Evolutionary conservation across 345 rosid species (phyloP), one percentile per base, ranked within the genome.

Genomic region (Turnera subulata): DNA sequence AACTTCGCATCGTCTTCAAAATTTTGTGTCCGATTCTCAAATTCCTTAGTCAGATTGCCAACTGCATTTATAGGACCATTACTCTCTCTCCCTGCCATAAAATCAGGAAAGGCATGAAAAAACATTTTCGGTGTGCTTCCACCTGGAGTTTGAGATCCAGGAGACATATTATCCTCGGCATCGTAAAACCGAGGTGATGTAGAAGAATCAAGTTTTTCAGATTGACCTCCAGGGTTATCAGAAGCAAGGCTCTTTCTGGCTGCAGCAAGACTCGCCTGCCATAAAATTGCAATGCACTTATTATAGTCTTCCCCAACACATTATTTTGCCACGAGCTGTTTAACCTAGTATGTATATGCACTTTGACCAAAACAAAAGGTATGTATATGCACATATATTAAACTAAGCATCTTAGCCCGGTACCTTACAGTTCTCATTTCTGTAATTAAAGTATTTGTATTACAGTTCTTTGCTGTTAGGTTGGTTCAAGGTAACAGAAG

Each of bases 191-290:
- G 64, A 68, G 90, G 90, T 12, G 96, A 85, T 45, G 67, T 50
- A 13, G 82, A 70, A 62, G 72, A 64, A 42, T 82, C 92, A 16
- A 22, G 69, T 73, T 77, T 80, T 76, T 78, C 80, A 46, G 73
- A 78, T 66, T 75, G 85, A 53, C 75, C 69, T 17, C 54, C 70
- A 67, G 58, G 16, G 53, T 69, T 73, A 55, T 86, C 99, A 26
- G 85, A 24, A 63, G 76, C 78, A 65, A 86, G 83, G 72, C 84
- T 78, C 75, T 73, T 89, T 59, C 81, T 73, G 59, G 96, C 96
- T 13, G 88, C 84, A 9, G 82, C 86, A 67, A 89, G 85, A 78
- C 87, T 89, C 71, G 55, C 74, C 99, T 93, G 79, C 58, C 22
- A 58, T 13, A 13, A 58, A 39, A 43, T n/a, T 22, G 42, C 18